A percentile compares a stretch with the other conserved stretches of the same genome.
phyloP scores from a whole-genome alignment of 2,329 filamentous ascomycete genomes.

The Chalara sp. region DNA sequence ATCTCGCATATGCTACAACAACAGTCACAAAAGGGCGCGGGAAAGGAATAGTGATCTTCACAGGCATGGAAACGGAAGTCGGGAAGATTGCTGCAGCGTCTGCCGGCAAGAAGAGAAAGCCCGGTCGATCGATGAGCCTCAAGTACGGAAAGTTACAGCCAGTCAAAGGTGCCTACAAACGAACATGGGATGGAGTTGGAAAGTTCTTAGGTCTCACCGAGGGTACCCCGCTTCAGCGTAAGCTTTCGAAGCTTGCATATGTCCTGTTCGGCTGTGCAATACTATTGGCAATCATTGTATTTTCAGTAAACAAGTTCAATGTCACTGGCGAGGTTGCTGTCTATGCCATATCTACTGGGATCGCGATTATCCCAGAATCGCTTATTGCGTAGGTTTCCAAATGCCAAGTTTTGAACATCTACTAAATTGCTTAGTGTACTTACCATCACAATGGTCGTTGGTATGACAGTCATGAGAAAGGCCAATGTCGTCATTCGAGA shows the following conservation, averaged over 20 bases:
- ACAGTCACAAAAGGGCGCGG: slow-evolving; percentile 48
- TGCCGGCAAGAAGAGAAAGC: slow-evolving; percentile 44
- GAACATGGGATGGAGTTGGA: slow-evolving; percentile 40
- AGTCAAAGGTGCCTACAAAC: slow-evolving; percentile 42
- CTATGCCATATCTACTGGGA: slow-evolving; percentile 28
- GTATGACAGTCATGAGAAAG: slow-evolving; percentile 39
- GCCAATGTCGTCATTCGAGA: slow-evolving; percentile 40
- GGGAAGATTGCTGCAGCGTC: slow-evolving; percentile 47
- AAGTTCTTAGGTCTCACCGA: slow-evolving; percentile 52
- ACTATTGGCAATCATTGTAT: slow-evolving; percentile 32
- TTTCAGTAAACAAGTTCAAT: slow-evolving; percentile 34
- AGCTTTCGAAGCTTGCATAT: slow-evolving; percentile 58
- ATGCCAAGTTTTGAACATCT: background rate
- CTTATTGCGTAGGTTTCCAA: slow-evolving; percentile 31
- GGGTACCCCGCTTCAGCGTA: slow-evolving; percentile 60
- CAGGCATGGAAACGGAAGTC: slow-evolving; percentile 51
- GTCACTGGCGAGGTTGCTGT: slow-evolving; percentile 22
- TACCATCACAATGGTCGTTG: slow-evolving; percentile 47
- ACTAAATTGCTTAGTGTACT: slow-evolving; percentile 40
- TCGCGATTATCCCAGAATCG: slow-evolving; percentile 58
- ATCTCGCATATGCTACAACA: slow-evolving; percentile 49
- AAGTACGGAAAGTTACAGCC: slow-evolving; percentile 38
- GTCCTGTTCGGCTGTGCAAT: slow-evolving; percentile 52
- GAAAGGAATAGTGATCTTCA: slow-evolving; percentile 45
- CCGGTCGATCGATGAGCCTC: slow-evolving; percentile 39